Evolutionary conservation across 768 basidiomycete species (phyloP), one percentile per base, ranked within the genome.

Genomic region (Hericium erinaceus): DNA sequence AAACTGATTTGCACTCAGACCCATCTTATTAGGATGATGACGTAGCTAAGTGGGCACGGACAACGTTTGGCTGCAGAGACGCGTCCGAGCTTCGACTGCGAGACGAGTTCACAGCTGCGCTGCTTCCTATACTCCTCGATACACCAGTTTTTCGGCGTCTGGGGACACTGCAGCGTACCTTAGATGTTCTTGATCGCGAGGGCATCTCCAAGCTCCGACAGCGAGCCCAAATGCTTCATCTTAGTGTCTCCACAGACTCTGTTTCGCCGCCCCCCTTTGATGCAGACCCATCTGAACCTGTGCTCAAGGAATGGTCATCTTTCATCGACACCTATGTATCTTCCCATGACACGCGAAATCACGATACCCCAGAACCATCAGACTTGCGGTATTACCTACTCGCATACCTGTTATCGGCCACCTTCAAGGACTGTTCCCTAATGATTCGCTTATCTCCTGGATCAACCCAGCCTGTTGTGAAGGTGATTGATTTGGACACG

Each of bases 391-490:
- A 87, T 63, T 81, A 87, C 61, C 66, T 84, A 44, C 72, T 89
- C 50, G 85, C 89, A 8, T 91, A 91, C 69, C 73, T 93, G 20
- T 84, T 98, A 54, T 92, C 92, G 4, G 92, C 92, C 24, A 89
- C 90, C 6, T 93, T 99, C 79, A 99, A 99, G 69, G 95, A 99
- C 69, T 99, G 95, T 72, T 97, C 95, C 0, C 58, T 88, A 55
- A 81, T 88, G 55, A 60, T 85, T 39, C 73, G 75, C 20, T 59
- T 74, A 26, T 54, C 10, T 16, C 22, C 65, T 74, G 50, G 69
- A 79, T 59, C 60, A 10, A 61, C 61, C 26, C 57, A 63, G 39
- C 56, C 58, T n/a, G 70, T 72, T 16, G 77, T 89, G 26, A 84
- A 80, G 33, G 73, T 93, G 39, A 91, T 98, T 63, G 95, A 98